These are phyloP conservation scores for Mangifera indica DNA, from an alignment of 345 rosid genomes.

Conservation along the genomic window DNA sequence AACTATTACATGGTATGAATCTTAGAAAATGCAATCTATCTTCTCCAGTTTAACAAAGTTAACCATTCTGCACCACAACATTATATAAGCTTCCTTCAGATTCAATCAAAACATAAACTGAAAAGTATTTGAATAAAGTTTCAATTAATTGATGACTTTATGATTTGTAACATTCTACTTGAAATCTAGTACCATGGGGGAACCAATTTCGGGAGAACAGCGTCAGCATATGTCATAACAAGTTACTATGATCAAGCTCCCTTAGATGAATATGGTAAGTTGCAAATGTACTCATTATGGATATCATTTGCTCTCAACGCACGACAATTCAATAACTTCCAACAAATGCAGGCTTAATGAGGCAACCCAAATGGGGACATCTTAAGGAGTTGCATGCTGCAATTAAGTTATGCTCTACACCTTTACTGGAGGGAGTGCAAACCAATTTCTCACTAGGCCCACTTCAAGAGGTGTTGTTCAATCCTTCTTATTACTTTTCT, in stretches of 20 bases:
- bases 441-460: slow-evolving; percentile 55
- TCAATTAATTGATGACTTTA: not conserved
- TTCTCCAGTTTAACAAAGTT: not conserved
- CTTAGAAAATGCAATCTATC: not conserved
- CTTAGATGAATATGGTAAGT: slow-evolving; percentile 80
- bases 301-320: no score
- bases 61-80: not conserved
- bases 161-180: slow-evolving; percentile 7
- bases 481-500: not conserved
- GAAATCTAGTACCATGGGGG: slow-evolving; percentile 80
- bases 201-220: slow-evolving; percentile 86
- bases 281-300: not conserved
- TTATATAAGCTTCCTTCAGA: not conserved
- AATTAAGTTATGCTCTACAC: slow-evolving; percentile 43
- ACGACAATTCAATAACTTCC: not conserved
- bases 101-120: no score
- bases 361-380: slow-evolving; percentile 91
- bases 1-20: slow-evolving; percentile 86
- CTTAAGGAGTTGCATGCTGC: slow-evolving; percentile 70
- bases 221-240: slow-evolving; percentile 61
- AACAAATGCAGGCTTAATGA: slow-evolving; percentile 48
- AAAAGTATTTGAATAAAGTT: not conserved
- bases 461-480: slow-evolving; percentile 46
- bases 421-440: slow-evolving; percentile 58
- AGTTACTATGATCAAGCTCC: slow-evolving; percentile 93